A percentile compares a stretch with the other conserved stretches of the same genome.
Conservation (phyloP, 176 grass and related monocot species). For the Puya raimondii region DNA sequence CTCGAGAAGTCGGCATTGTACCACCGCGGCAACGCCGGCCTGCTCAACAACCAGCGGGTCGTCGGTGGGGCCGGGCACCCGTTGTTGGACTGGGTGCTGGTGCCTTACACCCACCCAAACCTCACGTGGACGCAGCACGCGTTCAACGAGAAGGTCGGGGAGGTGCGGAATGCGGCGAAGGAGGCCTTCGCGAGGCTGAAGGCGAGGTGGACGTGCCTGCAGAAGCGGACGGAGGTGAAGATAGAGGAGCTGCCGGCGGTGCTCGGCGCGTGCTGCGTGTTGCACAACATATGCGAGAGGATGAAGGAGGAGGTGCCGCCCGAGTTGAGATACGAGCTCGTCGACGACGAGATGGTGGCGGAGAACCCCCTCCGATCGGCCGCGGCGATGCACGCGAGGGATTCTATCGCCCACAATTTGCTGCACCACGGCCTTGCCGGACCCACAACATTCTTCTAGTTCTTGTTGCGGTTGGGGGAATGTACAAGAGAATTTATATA, state of each 20-base stretch:
- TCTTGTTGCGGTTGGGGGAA: not conserved
- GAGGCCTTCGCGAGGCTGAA: constrained; percentile 58
- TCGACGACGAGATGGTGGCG: constrained; percentile 54
- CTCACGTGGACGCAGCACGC: constrained; percentile 69
- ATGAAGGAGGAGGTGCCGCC: constrained; percentile 36
- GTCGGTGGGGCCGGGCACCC: constrained; percentile 52
- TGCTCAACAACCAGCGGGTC: constrained; percentile 41
- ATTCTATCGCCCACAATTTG: constrained; percentile 59
- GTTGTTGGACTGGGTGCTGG: constrained; percentile 69
- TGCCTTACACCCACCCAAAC: constrained; percentile 71
- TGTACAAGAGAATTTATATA: not conserved
- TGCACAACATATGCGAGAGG: constrained; percentile 93
- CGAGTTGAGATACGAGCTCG: constrained; percentile 26
- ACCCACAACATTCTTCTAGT: constrained; percentile 17
- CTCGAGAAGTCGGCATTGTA: constrained; percentile 51
- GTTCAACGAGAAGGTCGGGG: constrained; percentile 58
- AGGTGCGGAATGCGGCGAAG: constrained; percentile 28
- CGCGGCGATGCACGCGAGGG: constrained; percentile 33
- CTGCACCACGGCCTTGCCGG: constrained; percentile 33
- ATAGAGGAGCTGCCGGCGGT: constrained; percentile 56
- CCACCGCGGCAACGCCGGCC: constrained; percentile 39
- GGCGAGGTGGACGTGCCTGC: constrained; percentile 65
- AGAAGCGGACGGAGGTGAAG: constrained; percentile 73
- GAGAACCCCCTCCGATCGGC: constrained; percentile 46
- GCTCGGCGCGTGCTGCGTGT: constrained; percentile 69